A percentile compares a stretch with the other conserved stretches of the same genome.
Evolutionary conservation across 306 rosid genomes (phyloP).

Genomic region (Prunus mongolica): DNA sequence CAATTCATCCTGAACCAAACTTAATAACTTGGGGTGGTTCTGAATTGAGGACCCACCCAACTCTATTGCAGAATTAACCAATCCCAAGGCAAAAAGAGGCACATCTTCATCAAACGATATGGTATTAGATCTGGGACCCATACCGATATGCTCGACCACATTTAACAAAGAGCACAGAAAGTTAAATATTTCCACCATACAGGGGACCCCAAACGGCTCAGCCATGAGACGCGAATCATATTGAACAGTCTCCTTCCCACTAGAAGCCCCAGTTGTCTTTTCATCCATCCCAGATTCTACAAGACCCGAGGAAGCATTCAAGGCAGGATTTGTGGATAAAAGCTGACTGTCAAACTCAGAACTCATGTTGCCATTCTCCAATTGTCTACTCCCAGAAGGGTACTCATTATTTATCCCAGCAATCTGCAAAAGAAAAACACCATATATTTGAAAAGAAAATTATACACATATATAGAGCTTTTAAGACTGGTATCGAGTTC

Average conservation of each 20-base stretch:
- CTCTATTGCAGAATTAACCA: conserved; percentile 86
- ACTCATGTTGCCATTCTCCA: conserved; percentile 73
- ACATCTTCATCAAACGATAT: conserved; percentile 90
- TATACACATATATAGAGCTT: background rate
- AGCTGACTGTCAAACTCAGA: conserved; percentile 66
- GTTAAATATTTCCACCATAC: conserved; percentile 95
- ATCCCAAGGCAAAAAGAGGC: conserved; percentile 86
- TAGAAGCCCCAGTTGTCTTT: conserved; percentile 43
- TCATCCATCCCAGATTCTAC: conserved; percentile 53
- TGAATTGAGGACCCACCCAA: conserved; percentile 86
- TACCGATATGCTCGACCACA: conserved; percentile 62
- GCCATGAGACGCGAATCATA: conserved; percentile 70
- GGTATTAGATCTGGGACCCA: conserved; percentile 72
- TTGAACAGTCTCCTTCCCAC: conserved; percentile 52
- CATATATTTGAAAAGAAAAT: conserved; percentile 7
- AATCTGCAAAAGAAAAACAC: conserved; percentile 48
- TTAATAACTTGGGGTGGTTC: conserved; percentile 52
- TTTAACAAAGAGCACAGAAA: conserved; percentile 82
- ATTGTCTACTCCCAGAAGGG: conserved; percentile 57
- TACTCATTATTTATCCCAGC: conserved; percentile 53
- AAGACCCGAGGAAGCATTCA: conserved; percentile 38
- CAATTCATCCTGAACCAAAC: conserved; percentile 49
- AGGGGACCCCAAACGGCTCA: conserved; percentile 92
- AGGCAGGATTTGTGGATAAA: conserved; percentile 42
- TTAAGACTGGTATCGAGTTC: background rate